Evolutionary conservation across 805 yeast species (phyloP), one percentile per base, ranked within the genome.

Genomic region (Candida krabiensis): DNA sequence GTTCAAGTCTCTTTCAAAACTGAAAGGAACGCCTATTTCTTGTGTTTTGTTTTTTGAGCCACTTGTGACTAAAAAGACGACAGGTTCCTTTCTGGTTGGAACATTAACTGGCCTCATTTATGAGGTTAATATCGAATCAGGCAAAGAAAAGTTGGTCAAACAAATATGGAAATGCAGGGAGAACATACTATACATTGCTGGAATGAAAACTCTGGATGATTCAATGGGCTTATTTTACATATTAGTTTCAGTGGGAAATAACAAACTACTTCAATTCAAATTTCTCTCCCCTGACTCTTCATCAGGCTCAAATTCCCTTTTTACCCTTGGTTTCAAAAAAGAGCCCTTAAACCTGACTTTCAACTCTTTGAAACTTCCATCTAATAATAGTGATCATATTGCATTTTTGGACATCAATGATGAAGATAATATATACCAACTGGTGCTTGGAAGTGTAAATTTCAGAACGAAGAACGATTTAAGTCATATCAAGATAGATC

Each of bases 21-120:
- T 81, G 40, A 74, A 70, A 41, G 75, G 75, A 5, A 38, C 68
- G 11, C 59, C 64, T 11, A 63, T 79, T 8, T 61, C 69, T 1
- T 51, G 69, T 1, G 64, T 79, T 65, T 72, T 58, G 50, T 55
- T 70, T 60, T 17, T 52, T 13, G 54, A 51, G 8, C 24, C 51
- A 12, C 52, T 50, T 2, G 61, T 67, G 1, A 28, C 52, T 6
- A 36, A 35, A 12, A 40, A 30, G 1, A 52, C 61, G 12, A 68
- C 79, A 0, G 80, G 80, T 2, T 64, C 70, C 2, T 56, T 79
- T 9, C 53, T 80, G 9, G 34, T 78, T 2, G 79, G 80, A 5
- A 73, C 80, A 0, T 49, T 57, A 4, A 62, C 65, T 2, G 85
- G 84, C 1, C 45, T 56, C 3, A 46, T 81, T 5, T 67, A 69